These are phyloP conservation scores for Maudiozyma turicensis DNA, from an alignment of 805 yeast genomes.

Conservation along the genomic window DNA sequence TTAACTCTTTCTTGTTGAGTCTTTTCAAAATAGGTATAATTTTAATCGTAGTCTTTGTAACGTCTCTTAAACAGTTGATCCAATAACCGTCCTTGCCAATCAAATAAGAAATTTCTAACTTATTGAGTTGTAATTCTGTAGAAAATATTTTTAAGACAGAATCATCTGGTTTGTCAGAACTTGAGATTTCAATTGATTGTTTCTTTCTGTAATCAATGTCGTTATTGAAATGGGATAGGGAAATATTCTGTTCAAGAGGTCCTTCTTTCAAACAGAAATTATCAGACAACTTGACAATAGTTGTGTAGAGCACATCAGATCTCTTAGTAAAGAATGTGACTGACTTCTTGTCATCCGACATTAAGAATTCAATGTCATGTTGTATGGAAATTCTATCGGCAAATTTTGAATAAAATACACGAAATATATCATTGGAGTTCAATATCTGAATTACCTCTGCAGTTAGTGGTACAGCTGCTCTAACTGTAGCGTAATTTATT, in stretches of 20 bases:
- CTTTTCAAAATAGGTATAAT: conserved; percentile 28
- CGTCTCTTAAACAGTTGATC: conserved; percentile 30
- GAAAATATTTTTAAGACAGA: not conserved
- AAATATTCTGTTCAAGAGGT: no score
- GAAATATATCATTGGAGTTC: not conserved
- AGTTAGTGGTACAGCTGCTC: not conserved
- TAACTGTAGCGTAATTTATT: not conserved
- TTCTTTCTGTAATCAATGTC: not conserved
- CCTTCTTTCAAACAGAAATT: no score
- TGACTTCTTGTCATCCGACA: no score
- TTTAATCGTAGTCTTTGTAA: conserved; percentile 32
- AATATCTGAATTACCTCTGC: not conserved
- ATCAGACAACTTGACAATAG: no score
- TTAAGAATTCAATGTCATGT: no score
- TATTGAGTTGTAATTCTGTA: conserved; percentile 2
- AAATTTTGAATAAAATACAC: not conserved
- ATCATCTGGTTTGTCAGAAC: not conserved
- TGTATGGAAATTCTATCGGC: no score
- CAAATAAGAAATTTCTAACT: conserved; percentile 1
- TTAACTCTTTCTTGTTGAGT: conserved; percentile 7
- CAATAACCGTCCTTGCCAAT: conserved; percentile 37
- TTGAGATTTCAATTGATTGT: not conserved
- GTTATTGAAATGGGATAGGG: no score
- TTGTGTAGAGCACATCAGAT: no score
- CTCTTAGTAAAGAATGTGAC: no score